phyloP scores from a whole-genome alignment of 2,329 filamentous ascomycete genomes.

The Cyphellophora attinorum region DNA sequence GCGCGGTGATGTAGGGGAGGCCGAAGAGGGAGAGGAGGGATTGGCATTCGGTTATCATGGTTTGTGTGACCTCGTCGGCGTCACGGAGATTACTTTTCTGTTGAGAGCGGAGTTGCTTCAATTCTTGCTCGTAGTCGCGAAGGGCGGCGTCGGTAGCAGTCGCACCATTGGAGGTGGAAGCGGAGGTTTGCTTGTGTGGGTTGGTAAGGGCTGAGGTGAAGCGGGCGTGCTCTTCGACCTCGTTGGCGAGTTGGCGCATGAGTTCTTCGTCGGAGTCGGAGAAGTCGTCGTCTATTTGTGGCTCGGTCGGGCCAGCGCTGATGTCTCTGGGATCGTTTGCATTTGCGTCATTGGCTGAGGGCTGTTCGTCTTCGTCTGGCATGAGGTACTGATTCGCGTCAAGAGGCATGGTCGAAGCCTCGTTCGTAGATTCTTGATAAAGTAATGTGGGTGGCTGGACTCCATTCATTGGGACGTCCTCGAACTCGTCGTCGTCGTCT shows the following conservation, averaged over 20 bases:
- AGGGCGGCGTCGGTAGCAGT: conserved; percentile 55
- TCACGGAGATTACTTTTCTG: conserved; percentile 94
- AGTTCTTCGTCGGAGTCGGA: conserved; percentile 84
- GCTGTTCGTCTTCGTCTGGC: conserved; percentile 14
- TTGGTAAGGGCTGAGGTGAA: conserved; percentile 78
- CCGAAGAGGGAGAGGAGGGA: conserved; percentile 83
- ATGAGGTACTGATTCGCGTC: conserved; percentile 2
- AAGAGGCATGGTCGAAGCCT: conserved; percentile 3
- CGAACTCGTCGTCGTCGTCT: conserved; percentile 13
- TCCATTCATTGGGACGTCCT: conserved; percentile 10
- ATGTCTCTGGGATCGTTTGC: no score
- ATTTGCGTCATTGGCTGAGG: conserved; percentile 20
- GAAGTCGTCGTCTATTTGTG: conserved; percentile 47
- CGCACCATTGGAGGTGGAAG: conserved; percentile 40
- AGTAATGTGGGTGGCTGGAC: background rate
- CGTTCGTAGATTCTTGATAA: conserved; percentile 7
- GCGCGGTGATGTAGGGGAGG: conserved; percentile 90
- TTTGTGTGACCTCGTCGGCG: conserved; percentile 90
- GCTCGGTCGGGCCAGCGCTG: conserved; percentile 15
- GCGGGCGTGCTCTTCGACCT: conserved; percentile 86
- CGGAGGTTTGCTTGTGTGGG: no score
- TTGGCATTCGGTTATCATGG: conserved; percentile 94
- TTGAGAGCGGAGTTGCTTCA: conserved; percentile 79
- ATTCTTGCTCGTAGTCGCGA: conserved; percentile 74
- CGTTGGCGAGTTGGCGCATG: conserved; percentile 72